A percentile compares a stretch with the other conserved stretches of the same genome.
Evolutionary conservation across 129 eudicot genomes (phyloP).

Genomic region (Tagetes erecta): DNA sequence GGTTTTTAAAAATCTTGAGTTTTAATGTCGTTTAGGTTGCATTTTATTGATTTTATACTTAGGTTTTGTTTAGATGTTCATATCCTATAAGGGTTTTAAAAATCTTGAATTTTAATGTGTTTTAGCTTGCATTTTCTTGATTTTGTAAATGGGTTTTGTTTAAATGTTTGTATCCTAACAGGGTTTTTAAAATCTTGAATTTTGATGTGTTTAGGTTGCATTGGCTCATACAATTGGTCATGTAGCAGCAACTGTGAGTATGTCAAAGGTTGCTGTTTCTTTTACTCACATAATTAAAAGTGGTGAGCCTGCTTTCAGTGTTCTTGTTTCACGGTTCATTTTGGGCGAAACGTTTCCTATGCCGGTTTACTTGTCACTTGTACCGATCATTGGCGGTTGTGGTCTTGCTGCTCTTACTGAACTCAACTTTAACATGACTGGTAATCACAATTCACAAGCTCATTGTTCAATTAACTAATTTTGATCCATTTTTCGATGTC

Average conservation of each 20-base stretch:
- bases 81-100: not conserved
- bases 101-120: not conserved
- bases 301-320: conserved; percentile 83
- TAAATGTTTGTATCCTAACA: not conserved
- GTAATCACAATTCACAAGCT: conserved; percentile 43
- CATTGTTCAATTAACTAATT: conserved; percentile 10
- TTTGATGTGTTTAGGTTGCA: conserved; percentile 53
- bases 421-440: conserved; percentile 74
- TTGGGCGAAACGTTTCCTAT: conserved; percentile 68
- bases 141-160: conserved; percentile 17
- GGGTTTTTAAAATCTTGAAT: not conserved
- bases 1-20: not conserved
- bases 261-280: conserved; percentile 81
- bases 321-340: conserved; percentile 59
- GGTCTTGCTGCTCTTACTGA: conserved; percentile 73
- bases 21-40: conserved; percentile 52
- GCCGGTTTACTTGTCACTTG: conserved; percentile 63
- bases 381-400: conserved; percentile 74
- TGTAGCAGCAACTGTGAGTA: conserved; percentile 80
- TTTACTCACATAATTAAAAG: conserved; percentile 75
- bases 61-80: not conserved
- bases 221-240: conserved; percentile 84
- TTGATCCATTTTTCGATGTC: conserved; percentile 1
- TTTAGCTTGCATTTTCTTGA: not conserved
- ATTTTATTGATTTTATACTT: conserved; percentile 1